Percentiles rank a stretch among this genome's conserved stretches.
Evolutionary conservation across 2,329 filamentous ascomycete genomes (phyloP).

Genomic region (Colletotrichum magnum): DNA sequence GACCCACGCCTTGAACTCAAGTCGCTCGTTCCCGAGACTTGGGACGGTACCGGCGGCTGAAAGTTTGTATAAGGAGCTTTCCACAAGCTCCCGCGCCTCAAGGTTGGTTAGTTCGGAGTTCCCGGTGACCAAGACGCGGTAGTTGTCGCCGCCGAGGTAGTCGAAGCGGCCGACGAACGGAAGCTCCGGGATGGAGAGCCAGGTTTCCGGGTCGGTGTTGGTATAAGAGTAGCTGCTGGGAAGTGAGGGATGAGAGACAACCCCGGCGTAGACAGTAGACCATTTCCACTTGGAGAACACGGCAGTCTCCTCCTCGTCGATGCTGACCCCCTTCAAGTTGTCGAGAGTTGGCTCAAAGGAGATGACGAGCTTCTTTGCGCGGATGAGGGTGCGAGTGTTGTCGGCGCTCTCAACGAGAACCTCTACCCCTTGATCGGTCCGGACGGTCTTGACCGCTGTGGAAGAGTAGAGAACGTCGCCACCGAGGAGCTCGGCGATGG

Average conservation of each 20-base stretch:
- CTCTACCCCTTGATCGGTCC: constrained; percentile 47
- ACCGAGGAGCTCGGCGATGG: constrained; percentile 51
- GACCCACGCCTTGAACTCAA: constrained; percentile 46
- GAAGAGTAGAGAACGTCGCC: constrained; percentile 54
- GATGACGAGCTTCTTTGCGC: constrained; percentile 52
- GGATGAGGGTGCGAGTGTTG: constrained; percentile 43
- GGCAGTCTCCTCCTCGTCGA: constrained; percentile 48
- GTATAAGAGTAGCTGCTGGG: constrained; percentile 45
- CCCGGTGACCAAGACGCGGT: constrained; percentile 47
- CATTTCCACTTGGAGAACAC: constrained; percentile 52
- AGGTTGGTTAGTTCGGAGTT: constrained; percentile 37
- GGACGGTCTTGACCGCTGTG: constrained; percentile 49
- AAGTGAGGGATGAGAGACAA: constrained; percentile 50
- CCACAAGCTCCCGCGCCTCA: constrained; percentile 45
- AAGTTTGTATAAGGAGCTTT: constrained; percentile 45
- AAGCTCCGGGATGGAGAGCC: constrained; percentile 44
- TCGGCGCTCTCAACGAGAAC: constrained; percentile 47
- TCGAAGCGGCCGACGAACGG: constrained; percentile 49
- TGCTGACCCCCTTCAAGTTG: constrained; percentile 50
- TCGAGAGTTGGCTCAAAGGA: constrained; percentile 51
- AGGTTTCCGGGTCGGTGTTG: constrained; percentile 48
- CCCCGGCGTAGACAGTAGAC: constrained; percentile 49
- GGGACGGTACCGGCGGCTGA: constrained; percentile 43
- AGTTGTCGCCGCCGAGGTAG: constrained; percentile 46
- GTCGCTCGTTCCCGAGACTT: constrained; percentile 28